Conservation (phyloP, 2,329 filamentous ascomycete genomes). For the Raffaelea ambrosiae region DNA sequence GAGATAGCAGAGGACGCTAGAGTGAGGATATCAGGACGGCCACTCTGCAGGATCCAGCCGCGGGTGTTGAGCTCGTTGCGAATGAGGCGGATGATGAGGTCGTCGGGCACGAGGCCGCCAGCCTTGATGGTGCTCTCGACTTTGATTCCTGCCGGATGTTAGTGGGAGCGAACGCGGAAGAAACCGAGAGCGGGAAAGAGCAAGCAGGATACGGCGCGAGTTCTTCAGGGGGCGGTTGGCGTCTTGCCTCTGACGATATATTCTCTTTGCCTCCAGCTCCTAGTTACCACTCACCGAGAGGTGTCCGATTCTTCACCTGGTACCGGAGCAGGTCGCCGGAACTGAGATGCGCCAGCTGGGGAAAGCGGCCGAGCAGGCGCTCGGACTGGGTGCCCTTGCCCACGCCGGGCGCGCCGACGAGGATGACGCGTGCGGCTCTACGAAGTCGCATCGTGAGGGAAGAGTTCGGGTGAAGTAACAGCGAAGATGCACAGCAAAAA, state of each 20-base stretch:
- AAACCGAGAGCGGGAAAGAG: not conserved
- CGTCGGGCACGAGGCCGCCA: conserved; percentile 84
- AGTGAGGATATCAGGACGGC: conserved; percentile 37
- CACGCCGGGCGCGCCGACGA: conserved; percentile 91
- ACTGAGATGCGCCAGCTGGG: conserved; percentile 83
- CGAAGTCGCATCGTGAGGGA: conserved; percentile 52
- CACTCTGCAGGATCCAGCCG: conserved; percentile 64
- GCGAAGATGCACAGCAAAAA: not conserved
- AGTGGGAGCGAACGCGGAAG: not conserved
- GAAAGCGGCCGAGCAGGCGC: conserved; percentile 76
- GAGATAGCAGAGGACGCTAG: conserved; percentile 31
- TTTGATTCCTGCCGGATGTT: conserved; percentile 59
- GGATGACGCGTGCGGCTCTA: conserved; percentile 82
- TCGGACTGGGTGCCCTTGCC: conserved; percentile 96
- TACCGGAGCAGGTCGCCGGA: conserved; percentile 86
- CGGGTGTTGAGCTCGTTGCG: conserved; percentile 77
- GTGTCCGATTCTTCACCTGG: conserved; percentile 84
- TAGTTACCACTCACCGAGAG: too few species aligned
- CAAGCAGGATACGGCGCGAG: not conserved
- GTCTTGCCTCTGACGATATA: too few species aligned
- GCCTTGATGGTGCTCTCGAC: conserved; percentile 83
- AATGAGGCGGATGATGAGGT: conserved; percentile 86
- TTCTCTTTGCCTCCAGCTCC: too few species aligned
- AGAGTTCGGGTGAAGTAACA: not conserved
- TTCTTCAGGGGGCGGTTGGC: conserved; percentile 15